Evolutionary conservation across 352 stramenopile species (phyloP).

Genomic region (Globisporangium nunn): DNA sequence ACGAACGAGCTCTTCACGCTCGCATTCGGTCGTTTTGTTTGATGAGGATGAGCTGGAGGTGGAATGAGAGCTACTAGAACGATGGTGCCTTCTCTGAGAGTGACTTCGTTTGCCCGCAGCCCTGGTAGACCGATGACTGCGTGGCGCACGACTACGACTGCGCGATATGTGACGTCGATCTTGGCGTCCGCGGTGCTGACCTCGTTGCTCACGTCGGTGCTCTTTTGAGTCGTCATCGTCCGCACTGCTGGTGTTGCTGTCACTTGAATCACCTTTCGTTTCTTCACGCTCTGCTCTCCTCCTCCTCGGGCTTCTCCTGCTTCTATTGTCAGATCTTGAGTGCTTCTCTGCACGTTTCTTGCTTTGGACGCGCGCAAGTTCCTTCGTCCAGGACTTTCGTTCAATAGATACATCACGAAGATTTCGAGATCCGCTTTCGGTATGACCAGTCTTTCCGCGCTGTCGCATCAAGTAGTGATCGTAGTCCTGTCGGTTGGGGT

Average conservation of each 20-base stretch:
- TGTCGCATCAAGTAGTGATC: conserved; percentile 30
- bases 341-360: background rate
- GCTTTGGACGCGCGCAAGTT: conserved; percentile 8
- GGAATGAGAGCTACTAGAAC: background rate
- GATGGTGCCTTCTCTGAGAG: background rate
- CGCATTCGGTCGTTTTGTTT: conserved; percentile 5
- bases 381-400: conserved; percentile 5
- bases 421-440: background rate
- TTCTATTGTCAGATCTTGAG: no score
- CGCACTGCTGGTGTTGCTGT: background rate
- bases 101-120: background rate
- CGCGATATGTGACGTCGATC: background rate
- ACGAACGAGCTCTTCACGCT: conserved; percentile 4
- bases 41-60: conserved; percentile 3
- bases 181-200: background rate
- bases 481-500: conserved; percentile 34
- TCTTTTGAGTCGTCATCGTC: background rate
- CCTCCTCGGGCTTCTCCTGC: background rate
- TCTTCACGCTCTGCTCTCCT: background rate
- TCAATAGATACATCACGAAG: background rate
- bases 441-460: conserved; percentile 6
- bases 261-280: conserved; percentile 7
- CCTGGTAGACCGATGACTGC: background rate
- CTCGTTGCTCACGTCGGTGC: background rate
- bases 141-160: background rate